phyloP scores from a whole-genome alignment of 148 eudicot genomes.

The Rhododendron ovatum region DNA sequence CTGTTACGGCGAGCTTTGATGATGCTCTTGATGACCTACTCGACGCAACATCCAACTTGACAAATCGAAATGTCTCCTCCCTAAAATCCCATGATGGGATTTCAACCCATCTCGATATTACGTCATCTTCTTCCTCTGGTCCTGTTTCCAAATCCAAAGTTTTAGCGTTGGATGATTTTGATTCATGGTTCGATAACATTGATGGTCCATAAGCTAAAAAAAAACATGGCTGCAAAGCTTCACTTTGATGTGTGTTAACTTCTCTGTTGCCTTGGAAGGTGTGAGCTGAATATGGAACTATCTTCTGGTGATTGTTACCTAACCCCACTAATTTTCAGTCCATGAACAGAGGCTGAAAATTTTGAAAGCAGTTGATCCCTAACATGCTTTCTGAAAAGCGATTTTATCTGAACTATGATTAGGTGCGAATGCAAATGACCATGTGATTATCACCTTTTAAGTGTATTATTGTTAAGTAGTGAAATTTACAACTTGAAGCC shows the following conservation, averaged over 20 bases:
- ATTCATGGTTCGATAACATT: slow-evolving; percentile 75
- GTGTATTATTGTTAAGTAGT: not conserved
- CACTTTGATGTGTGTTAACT: not conserved
- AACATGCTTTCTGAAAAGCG: not conserved
- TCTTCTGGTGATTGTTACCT: not conserved
- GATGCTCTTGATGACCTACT: slow-evolving; percentile 64
- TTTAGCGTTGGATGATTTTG: slow-evolving; percentile 61
- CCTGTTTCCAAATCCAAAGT: slow-evolving; percentile 43
- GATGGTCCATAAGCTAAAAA: slow-evolving; percentile 6
- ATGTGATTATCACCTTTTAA: not conserved
- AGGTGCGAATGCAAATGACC: not conserved
- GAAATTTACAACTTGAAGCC: not conserved
- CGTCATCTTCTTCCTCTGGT: slow-evolving; percentile 20
- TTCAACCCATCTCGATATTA: not conserved
- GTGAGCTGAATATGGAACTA: not conserved
- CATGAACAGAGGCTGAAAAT: not conserved
- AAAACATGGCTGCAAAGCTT: not conserved
- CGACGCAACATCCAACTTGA: slow-evolving; percentile 37
- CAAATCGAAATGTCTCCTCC: slow-evolving; percentile 11
- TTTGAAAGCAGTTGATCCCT: not conserved
- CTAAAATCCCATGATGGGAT: slow-evolving; percentile 14
- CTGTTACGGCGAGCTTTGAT: slow-evolving; percentile 1
- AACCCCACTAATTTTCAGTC: not conserved
- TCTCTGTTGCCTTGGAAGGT: not conserved
- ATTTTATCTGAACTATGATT: not conserved